Base-by-base conservation (phyloP, 345 rosid species). In the Salix arbutifolia region DNA sequence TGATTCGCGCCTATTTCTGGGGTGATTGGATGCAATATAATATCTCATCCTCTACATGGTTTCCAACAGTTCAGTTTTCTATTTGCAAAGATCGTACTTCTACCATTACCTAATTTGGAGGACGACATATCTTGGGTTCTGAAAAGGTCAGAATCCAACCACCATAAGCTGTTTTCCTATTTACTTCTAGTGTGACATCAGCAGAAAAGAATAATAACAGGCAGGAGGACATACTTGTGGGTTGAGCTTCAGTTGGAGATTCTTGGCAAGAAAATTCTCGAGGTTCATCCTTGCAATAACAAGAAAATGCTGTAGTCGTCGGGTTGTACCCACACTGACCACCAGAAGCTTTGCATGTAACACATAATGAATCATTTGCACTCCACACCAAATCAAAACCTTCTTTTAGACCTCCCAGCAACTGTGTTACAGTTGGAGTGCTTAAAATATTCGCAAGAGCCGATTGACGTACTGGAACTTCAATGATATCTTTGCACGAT, bases 321-420 rank as follows among this genome's bases (percentile, higher is more conserved):
- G 13, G 14, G 64, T 73, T 23, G 56, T 38, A 77, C 16, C 90
- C 90, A 35, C 90, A 89, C 65, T 30, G 12, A 17, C 92, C 92
- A 1, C 42, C 16, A 1, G 82, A 52, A 0, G 0, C 0, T 1
- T 12, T 2, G 73, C 92, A 89, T 2, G 0, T 0, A 0, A 3
- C 7, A 74, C 90, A 89, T 1, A 21, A 26, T 13, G 16, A 0
- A 62, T 86, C 77, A 46, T 38, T 2, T 37, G 73, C 52, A 72
- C 33, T 9, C 85, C 80, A 82, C 21, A 1, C 1, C 48, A 85
- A 19, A 25, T 72, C 73, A 56, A 89, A 87, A 30, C 89, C 89
- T 0, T 35, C 52, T 0, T 8, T 37, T 1, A 84, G 52, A 30
- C 58, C 73, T 11, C 26, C 62, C 7, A 53, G 1, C 62, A 87